Evolutionary conservation across 371 early-diverging fungal genomes (phyloP), one percentile per base, ranked within the genome.

Genomic region (Mortierella sp.): DNA sequence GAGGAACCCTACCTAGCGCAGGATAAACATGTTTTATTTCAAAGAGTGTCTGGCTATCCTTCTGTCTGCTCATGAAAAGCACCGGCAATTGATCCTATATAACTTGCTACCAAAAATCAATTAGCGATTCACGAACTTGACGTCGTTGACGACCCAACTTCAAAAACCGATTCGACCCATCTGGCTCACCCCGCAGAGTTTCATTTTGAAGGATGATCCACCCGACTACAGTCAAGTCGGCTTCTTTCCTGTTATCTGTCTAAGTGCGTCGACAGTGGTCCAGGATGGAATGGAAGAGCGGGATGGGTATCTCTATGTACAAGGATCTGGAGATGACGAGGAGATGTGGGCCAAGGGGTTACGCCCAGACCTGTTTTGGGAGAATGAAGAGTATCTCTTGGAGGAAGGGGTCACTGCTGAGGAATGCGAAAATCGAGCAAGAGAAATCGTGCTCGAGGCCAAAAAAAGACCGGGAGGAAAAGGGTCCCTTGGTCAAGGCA

Each of bases 271-370:
- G 0, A 82, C 84, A 42, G 84, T 84, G 5, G 84, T 87, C 0
- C 69, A 66, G 31, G 87, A 82, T 27, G 83, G 88, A 31, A 61
- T 84, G 41, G 89, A 87, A 31, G 80, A 68, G 11, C 79, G 76
- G 27, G 80, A 86, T 34, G 87, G 89, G 1, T 93, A 86, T 56
- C 65, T 85, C 5, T 96, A 96, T 62, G 90, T 96, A 4, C 95
- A 96, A 80, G 96, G 96, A 6, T 90, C 95, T 2, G 96, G 88
- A 0, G 96, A 96, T 70, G 95, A 96, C 72, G 89, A 93, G 34
- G 96, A 96, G 67, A 80, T 89, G 60, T 96, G 96, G 96, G 83
- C 90, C 28, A 54, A 83, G 81, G 92, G 91, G 0, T 68, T 94
- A 49, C 89, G 88, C 0, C 89, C 90, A 0, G 67, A 65, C 24